phyloP scores from a whole-genome alignment of 2,329 filamentous ascomycete species.

The Epichloe sylvatica region DNA sequence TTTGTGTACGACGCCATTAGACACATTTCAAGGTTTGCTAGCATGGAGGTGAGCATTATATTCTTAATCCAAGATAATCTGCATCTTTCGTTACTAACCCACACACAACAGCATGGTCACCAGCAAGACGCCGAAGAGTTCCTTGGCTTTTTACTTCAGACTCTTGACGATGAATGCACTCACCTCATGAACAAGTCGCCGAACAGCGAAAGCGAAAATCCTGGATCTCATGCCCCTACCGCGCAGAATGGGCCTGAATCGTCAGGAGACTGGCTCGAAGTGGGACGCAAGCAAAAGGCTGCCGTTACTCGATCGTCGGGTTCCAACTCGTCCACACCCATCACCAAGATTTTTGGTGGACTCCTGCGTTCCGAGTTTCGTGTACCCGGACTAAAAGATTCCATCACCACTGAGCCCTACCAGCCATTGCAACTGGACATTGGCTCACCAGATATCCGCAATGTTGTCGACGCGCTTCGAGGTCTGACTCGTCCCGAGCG shows the following conservation, averaged over 20 bases:
- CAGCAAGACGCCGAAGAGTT: slow-evolving; percentile 98
- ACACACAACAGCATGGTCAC: slow-evolving; percentile 56
- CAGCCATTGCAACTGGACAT: slow-evolving; percentile 93
- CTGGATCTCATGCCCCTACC: slow-evolving; percentile 17
- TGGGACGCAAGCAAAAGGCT: slow-evolving; percentile 80
- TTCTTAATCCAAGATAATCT: neutral
- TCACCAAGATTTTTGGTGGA: slow-evolving; percentile 91
- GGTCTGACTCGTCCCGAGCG: slow-evolving; percentile 72
- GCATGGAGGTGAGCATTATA: slow-evolving; percentile 61
- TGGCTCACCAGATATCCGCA: slow-evolving; percentile 70
- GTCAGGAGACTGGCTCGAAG: slow-evolving; percentile 65
- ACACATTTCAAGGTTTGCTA: slow-evolving; percentile 72
- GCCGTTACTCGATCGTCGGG: slow-evolving; percentile 80
- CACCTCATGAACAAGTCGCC: slow-evolving; percentile 44
- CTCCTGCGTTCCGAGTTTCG: slow-evolving; percentile 79
- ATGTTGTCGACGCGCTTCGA: slow-evolving; percentile 82
- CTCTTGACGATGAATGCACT: slow-evolving; percentile 83
- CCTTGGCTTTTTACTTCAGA: slow-evolving; percentile 80
- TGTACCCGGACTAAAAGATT: slow-evolving; percentile 75
- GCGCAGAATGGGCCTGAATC: slow-evolving; percentile 18
- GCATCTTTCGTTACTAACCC: neutral
- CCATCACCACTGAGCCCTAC: slow-evolving; percentile 84
- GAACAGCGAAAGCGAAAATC: slow-evolving; percentile 29
- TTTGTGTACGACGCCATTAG: slow-evolving; percentile 92
- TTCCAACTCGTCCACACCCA: slow-evolving; percentile 58